Percentiles rank a stretch among this genome's conserved stretches.
Conservation (phyloP, 2,329 filamentous ascomycete genomes). For the Colletotrichum magnum region DNA sequence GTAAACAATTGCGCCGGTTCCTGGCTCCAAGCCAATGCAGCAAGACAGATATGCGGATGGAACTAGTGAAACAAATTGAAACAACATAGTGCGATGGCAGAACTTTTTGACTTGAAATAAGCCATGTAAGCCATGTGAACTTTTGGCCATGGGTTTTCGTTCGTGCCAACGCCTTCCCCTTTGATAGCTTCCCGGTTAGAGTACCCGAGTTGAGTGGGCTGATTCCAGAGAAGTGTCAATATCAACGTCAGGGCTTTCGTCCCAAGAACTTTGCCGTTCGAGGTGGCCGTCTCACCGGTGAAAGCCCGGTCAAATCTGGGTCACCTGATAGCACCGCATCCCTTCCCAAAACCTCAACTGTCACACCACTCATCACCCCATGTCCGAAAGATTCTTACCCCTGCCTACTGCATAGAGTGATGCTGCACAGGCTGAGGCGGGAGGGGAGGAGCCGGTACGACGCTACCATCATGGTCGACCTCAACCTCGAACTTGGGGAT, state of each 20-base stretch:
- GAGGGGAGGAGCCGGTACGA: slow-evolving; percentile 20
- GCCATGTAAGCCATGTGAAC: too few species aligned
- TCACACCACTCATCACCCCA: slow-evolving; percentile 10
- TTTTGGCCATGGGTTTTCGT: too few species aligned
- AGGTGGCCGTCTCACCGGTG: too few species aligned
- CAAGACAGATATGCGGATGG: too few species aligned
- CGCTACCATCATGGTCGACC: slow-evolving; percentile 30
- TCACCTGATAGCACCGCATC: neutral
- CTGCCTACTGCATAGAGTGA: slow-evolving; percentile 16
- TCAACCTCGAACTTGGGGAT: slow-evolving; percentile 37
- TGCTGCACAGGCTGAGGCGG: slow-evolving; percentile 25
- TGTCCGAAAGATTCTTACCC: neutral
- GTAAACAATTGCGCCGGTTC: too few species aligned
- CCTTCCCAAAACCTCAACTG: neutral
- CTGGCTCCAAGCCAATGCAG: too few species aligned
- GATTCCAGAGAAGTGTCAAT: neutral
- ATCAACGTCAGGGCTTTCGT: neutral
- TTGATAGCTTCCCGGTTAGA: neutral
- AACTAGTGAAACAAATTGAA: too few species aligned
- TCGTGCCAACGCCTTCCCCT: neutral
- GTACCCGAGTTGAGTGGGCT: neutral
- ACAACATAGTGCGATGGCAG: too few species aligned
- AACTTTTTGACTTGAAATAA: too few species aligned
- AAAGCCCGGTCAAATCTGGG: too few species aligned
- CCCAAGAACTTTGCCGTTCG: too few species aligned